A percentile compares a stretch with the other conserved stretches of the same genome.
These are phyloP conservation scores for Delonix regia DNA, from an alignment of 306 rosid species.

Conservation along the genomic window DNA sequence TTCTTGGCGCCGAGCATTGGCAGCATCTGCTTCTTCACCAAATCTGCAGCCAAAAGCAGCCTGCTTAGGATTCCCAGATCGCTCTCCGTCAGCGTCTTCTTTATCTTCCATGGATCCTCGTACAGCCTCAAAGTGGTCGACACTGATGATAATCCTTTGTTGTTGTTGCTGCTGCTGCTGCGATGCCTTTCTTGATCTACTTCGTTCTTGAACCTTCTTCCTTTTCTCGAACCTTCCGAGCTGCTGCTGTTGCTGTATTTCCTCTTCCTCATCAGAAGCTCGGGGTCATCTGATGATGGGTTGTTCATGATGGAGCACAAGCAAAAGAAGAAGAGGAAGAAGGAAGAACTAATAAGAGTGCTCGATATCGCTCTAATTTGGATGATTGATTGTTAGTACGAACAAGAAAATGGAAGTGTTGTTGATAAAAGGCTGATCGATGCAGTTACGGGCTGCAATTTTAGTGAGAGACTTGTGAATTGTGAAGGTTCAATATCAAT, in stretches of 20 bases:
- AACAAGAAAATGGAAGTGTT: too few species aligned
- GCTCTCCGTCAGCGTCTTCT: slow-evolving; percentile 40
- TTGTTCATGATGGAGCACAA: slow-evolving; percentile 10
- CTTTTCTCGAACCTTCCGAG: slow-evolving; percentile 6
- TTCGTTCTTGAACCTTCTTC: slow-evolving; percentile 32
- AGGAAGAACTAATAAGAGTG: neutral
- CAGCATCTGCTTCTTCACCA: slow-evolving; percentile 35
- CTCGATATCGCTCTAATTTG: neutral
- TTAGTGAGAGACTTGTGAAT: too few species aligned
- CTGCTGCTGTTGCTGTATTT: neutral
- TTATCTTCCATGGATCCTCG: slow-evolving; percentile 46
- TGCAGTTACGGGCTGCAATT: too few species aligned
- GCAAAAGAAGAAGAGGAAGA: too few species aligned
- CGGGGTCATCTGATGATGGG: neutral
- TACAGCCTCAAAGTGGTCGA: slow-evolving; percentile 40
- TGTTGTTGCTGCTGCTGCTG: neutral
- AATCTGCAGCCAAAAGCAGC: slow-evolving; percentile 35
- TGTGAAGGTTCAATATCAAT: too few species aligned
- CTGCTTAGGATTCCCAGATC: slow-evolving; percentile 47
- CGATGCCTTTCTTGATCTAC: neutral
- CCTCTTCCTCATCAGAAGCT: slow-evolving; percentile 30
- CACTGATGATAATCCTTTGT: neutral
- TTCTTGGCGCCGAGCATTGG: slow-evolving; percentile 37
- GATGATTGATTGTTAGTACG: too few species aligned
- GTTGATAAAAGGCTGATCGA: too few species aligned